These are phyloP conservation scores for Cladosporium sp. DNA, from an alignment of 2,329 filamentous ascomycete genomes.

Conservation along the genomic window DNA sequence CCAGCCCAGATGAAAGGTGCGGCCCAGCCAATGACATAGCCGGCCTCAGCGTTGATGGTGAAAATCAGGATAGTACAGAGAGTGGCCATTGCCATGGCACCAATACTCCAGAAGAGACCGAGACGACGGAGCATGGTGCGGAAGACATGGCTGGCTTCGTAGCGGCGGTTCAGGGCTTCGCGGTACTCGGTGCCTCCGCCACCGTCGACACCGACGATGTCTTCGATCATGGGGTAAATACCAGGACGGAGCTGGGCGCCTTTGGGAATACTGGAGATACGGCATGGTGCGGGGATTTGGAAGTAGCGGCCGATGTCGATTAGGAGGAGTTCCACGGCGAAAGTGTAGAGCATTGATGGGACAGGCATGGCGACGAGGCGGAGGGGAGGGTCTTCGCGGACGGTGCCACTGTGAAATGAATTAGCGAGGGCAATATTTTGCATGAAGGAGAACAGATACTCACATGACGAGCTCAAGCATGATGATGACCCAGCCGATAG, in stretches of 20 bases:
- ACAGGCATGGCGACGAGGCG: conserved; percentile 57
- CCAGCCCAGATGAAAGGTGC: conserved; percentile 54
- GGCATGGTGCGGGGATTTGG: conserved; percentile 50
- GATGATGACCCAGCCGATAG: conserved; percentile 57
- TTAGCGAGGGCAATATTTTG: conserved; percentile 24
- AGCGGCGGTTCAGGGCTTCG: conserved; percentile 54
- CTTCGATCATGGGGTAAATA: conserved; percentile 58
- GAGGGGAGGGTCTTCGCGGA: conserved; percentile 52
- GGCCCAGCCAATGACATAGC: conserved; percentile 54
- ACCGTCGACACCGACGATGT: conserved; percentile 57
- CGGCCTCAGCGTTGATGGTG: conserved; percentile 50
- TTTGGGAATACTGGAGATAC: conserved; percentile 55
- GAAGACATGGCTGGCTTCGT: conserved; percentile 57
- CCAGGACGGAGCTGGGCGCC: conserved; percentile 55
- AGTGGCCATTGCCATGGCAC: conserved; percentile 44
- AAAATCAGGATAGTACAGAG: conserved; percentile 50
- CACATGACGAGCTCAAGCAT: conserved; percentile 60
- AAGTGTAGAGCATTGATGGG: conserved; percentile 54
- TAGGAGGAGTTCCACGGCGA: conserved; percentile 54
- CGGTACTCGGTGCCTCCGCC: conserved; percentile 56
- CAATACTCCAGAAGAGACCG: conserved; percentile 56
- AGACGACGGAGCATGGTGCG: conserved; percentile 55
- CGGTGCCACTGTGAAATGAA: conserved; percentile 43
- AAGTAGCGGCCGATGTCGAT: conserved; percentile 52
- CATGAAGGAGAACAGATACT: conserved; percentile 22